Conservation (phyloP, 2,329 filamentous ascomycete genomes). For the Botryotinia convoluta region DNA sequence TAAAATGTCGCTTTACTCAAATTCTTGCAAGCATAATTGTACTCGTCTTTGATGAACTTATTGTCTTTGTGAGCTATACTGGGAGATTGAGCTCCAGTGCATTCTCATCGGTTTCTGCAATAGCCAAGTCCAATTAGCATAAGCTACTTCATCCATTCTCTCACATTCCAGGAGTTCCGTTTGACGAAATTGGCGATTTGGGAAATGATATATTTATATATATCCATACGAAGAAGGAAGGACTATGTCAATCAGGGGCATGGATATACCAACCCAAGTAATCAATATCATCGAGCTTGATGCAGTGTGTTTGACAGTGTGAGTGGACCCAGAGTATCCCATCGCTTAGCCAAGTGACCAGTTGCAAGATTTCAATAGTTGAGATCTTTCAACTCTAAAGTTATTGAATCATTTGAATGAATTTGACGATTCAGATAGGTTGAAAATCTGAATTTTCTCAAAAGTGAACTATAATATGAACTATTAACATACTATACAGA, state of each 20-base stretch:
- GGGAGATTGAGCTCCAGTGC: neutral
- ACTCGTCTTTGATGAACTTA: neutral
- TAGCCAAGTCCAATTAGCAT: neutral
- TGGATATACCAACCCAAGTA: neutral
- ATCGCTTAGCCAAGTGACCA: neutral
- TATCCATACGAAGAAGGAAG: no score
- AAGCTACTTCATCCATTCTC: neutral
- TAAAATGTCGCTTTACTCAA: neutral
- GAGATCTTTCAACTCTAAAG: neutral
- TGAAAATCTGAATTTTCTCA: accelerated
- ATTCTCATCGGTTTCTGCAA: neutral
- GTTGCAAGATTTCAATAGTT: neutral
- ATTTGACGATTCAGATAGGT: accelerated
- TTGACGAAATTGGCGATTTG: neutral
- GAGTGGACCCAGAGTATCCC: neutral
- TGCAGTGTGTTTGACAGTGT: neutral
- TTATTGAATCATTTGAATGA: neutral
- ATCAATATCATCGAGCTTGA: neutral
- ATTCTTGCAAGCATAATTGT: neutral
- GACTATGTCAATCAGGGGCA: no score
- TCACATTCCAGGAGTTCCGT: neutral
- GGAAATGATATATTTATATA: no score
- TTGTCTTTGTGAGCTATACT: neutral
- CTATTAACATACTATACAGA: no score
- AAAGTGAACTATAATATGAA: neutral